Base-by-base conservation (phyloP, 2,329 filamentous ascomycete genomes). In the Fusarium sp. region DNA sequence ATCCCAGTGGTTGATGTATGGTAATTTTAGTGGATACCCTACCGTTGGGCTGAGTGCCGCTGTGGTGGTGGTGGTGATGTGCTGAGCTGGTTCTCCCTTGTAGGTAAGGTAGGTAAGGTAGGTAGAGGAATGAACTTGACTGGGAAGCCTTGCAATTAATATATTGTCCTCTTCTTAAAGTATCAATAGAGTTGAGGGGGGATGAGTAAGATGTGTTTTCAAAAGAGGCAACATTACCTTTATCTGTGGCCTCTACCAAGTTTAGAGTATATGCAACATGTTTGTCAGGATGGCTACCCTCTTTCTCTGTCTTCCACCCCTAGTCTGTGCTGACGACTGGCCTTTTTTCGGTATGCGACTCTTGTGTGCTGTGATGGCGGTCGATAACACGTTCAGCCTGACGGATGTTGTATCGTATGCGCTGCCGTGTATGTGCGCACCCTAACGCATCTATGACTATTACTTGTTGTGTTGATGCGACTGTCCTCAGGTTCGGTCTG, bases 1-100 rank as follows among this genome's bases (percentile, higher is more conserved):
- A 53, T 31, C 55, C 61, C 42, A 57, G 61, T 54, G 55, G 32
- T 44, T 27, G 52, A 43, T 13, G 21, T 23, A 23, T 7, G 29
- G 23, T 27, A 33, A 27, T 46, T 41, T 36, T 41, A 47, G 33
- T 31, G 53, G 23, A 25, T 15, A 23, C 13, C 17, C 19, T 15
- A 23, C 13, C 17, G 19, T 32, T 37, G 35, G 19, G 31, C 29
- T 37, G 32, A 25, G 38, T 43, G 49, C 19, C 31, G 14, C 31
- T n/a, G 31, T 33, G 31, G 10, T 29, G 41, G 41, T n/a, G n/a
- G n/a, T n/a, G 25, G 33, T 33, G 43, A 33, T 47, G 38, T 23
- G 43, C 25, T 59, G 31, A 33, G 31, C 6, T 17, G 44, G 25
- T 31, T 32, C 11, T 29, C 9, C 9, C n/a, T n/a, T n/a, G n/a